Conservation (phyloP, 2,329 filamentous ascomycete genomes). For the Didymosphaeria variabile region DNA sequence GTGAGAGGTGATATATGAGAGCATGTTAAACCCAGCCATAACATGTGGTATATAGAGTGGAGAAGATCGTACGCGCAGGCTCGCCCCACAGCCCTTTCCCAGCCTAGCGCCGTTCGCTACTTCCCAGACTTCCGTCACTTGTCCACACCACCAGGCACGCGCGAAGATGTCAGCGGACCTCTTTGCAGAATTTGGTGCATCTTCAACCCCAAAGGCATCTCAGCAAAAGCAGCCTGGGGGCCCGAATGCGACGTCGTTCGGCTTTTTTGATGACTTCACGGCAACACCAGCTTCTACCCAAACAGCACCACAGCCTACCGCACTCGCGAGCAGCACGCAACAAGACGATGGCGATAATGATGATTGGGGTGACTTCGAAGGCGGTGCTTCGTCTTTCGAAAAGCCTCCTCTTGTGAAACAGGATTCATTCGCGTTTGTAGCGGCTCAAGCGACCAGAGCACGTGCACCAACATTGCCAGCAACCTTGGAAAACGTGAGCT, state of each 20-base stretch:
- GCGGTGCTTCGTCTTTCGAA: slow-evolving; percentile 29
- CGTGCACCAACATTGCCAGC: slow-evolving; percentile 1
- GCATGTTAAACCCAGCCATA: too few relatives aligned
- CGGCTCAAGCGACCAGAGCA: slow-evolving; percentile 19
- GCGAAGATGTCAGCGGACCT: slow-evolving; percentile 47
- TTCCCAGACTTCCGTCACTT: slow-evolving; percentile 23
- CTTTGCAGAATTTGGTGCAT: slow-evolving; percentile 46
- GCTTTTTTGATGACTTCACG: slow-evolving; percentile 46
- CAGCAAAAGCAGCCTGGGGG: slow-evolving; percentile 18
- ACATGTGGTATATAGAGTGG: neutral
- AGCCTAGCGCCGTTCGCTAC: slow-evolving; percentile 29
- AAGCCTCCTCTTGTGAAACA: slow-evolving; percentile 23
- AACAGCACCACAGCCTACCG: slow-evolving; percentile 24
- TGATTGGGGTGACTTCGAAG: slow-evolving; percentile 55
- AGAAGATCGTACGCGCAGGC: neutral
- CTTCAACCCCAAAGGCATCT: slow-evolving; percentile 16
- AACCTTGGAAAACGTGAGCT: slow-evolving; percentile 11
- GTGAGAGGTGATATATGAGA: too few relatives aligned
- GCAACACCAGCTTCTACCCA: slow-evolving; percentile 26
- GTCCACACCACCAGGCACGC: slow-evolving; percentile 16
- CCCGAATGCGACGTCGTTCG: slow-evolving; percentile 33
- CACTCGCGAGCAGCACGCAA: slow-evolving; percentile 10
- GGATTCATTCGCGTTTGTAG: slow-evolving; percentile 30
- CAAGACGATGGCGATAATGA: slow-evolving; percentile 41
- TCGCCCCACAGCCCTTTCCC: slow-evolving; percentile 17